phyloP scores from a whole-genome alignment of 2,329 filamentous ascomycete species.

The Phialophora tarda region DNA sequence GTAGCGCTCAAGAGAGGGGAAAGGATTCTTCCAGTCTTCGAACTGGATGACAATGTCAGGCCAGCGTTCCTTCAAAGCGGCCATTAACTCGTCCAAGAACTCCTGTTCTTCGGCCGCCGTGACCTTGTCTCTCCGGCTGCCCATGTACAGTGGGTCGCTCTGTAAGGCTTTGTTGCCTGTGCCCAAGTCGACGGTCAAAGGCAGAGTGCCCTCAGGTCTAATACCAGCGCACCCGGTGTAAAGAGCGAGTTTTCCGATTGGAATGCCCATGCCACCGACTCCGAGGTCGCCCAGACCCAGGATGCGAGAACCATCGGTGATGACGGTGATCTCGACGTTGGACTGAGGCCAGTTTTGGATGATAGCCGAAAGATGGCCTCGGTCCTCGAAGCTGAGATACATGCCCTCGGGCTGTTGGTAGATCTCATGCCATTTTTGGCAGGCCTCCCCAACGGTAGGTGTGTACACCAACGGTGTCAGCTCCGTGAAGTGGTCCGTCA shows the following conservation, averaged over 20 bases:
- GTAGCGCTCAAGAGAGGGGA: slow-evolving; percentile 90
- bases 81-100: slow-evolving; percentile 98
- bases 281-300: slow-evolving; percentile 90
- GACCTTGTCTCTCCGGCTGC: slow-evolving; percentile 82
- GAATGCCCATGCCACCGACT: slow-evolving; percentile 97
- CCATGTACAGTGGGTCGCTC: slow-evolving; percentile 89
- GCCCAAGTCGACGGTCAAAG: slow-evolving; percentile 67
- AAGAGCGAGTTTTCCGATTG: slow-evolving; percentile 92
- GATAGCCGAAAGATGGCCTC: slow-evolving; percentile 85
- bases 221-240: slow-evolving; percentile 97
- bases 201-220: slow-evolving; percentile 72
- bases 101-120: slow-evolving; percentile 78
- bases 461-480: slow-evolving; percentile 59
- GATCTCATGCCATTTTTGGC: slow-evolving; percentile 92
- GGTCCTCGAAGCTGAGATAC: slow-evolving; percentile 95
- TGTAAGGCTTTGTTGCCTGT: slow-evolving; percentile 67
- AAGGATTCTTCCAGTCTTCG: slow-evolving; percentile 97
- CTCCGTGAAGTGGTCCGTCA: slow-evolving; percentile 56
- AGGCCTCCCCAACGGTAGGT: slow-evolving; percentile 81
- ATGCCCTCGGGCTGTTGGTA: slow-evolving; percentile 92
- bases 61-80: slow-evolving; percentile 78
- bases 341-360: slow-evolving; percentile 90
- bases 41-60: slow-evolving; percentile 83
- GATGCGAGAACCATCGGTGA: slow-evolving; percentile 95
- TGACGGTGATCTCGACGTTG: slow-evolving; percentile 91